Evolutionary conservation across 1,284 basidiomycete species (phyloP), one percentile per base, ranked within the genome.

Genomic region (Thelephora terrestris): DNA sequence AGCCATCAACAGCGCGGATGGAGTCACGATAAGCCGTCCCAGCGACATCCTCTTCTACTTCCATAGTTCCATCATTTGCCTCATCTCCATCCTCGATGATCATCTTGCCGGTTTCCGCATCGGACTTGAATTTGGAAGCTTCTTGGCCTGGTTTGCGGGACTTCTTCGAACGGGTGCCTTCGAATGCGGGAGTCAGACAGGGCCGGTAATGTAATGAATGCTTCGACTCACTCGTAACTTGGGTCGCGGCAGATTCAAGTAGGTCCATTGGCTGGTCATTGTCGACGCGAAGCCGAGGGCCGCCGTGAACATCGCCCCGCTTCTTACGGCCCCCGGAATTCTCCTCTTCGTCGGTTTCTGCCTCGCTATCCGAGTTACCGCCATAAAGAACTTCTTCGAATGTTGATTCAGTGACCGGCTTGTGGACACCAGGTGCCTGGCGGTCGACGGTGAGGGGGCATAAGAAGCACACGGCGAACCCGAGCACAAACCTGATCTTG

Each of bases 191-290:
- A 12, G 47, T 21, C 36, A 39, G 23, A 40, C 29, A 47, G 48
- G 39, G 16, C 50, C n/a, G 52, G 35, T 14, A 12, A 5, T 37
- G 35, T 37, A 18, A 4, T 9, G 7, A 24, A 40, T 7, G 18
- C 46, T 50, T 43, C 45, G 37, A 66, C 85, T 54, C 61, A 91
- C 91, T 80, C 4, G 84, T 85, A 17, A 94, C 71, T 45, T 81
- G 78, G 27, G 86, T 78, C 16, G 85, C 84, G 62, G 84, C 75
- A 51, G 93, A 87, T 51, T 91, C 83, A 5, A 99, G 71, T 48
- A 99, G 74, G 70, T 99, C 95, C 81, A 97, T 90, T 1, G 96
- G 95, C 57, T 94, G 85, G 59, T 98, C 91, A 50, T 91, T 85
- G 62, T 98, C 95, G 55, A 90, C 71, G 35, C 89, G 79, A 50